Evolutionary conservation across 2,329 filamentous ascomycete genomes (phyloP).

Genomic region (Alternaria viburni): DNA sequence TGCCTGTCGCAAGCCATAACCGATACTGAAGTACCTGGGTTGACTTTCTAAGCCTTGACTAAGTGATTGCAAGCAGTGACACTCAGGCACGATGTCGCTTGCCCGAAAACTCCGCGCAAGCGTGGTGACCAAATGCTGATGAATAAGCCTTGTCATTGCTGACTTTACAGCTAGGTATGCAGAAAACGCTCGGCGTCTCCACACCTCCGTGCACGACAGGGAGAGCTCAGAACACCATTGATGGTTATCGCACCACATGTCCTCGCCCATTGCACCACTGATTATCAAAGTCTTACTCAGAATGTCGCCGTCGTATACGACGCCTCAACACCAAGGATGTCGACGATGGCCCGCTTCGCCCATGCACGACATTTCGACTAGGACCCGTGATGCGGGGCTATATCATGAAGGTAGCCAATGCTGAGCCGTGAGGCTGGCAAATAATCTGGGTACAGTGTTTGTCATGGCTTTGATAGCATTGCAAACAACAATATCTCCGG

Average conservation of each 20-base stretch:
- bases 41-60: conserved; percentile 18
- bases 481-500: background rate
- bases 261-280: background rate
- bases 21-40: background rate
- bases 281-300: conserved; percentile 33
- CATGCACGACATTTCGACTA: background rate
- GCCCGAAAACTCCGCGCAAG: background rate
- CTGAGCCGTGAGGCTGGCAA: background rate
- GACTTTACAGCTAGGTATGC: conserved; percentile 18
- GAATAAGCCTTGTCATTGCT: conserved; percentile 25
- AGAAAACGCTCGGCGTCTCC: conserved; percentile 12
- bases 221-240: background rate
- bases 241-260: background rate
- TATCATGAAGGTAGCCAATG: background rate
- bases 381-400: background rate
- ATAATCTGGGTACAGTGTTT: conserved; percentile 11
- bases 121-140: conserved; percentile 22
- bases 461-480: conserved; percentile 17
- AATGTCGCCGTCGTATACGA: background rate
- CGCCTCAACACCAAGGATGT: background rate
- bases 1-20: background rate
- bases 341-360: background rate
- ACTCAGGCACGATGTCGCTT: background rate
- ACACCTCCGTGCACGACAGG: conserved; percentile 6
- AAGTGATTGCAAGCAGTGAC: background rate